Evolutionary conservation across 2,329 filamentous ascomycete genomes (phyloP), one percentile per base, ranked within the genome.

Genomic region (Colletotrichum coccodes): DNA sequence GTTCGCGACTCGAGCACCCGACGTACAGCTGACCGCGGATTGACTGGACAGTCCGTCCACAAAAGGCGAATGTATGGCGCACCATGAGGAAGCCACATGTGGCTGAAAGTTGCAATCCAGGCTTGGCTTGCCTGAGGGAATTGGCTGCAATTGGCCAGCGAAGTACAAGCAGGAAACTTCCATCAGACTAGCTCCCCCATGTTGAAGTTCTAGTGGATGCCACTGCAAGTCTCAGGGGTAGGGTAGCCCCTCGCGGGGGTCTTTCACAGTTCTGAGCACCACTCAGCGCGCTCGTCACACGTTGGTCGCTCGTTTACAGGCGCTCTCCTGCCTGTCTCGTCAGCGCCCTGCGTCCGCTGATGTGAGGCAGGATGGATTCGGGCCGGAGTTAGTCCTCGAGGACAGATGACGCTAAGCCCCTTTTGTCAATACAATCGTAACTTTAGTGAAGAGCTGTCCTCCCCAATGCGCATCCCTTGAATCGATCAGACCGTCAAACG

Each of bases 381-480:
- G 61, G 61, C 66, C 62, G 66, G 54, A 60, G 11, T 69, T 66
- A 60, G 65, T 68, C 65, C 65, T 66, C 61, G 40, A 60, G 42
- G 49, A n/a, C 42, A 44, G 21, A 60, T 38, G 57, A 16, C 44
- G 57, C 67, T 70, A 70, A 59, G 63, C 67, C 67, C 58, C 67
- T 68, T 70, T 70, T 68, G 66, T 56, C 34, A 54, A 8, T 9
- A 32, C 42, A 52, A 46, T 11, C 57, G 66, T 36, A 66, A 65
- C 65, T 65, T 36, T 52, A 56, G 54, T 60, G 66, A 56, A 60
- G 61, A 66, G 66, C 66, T 69, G 66, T 69, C 61, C 66, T 60
- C 66, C 44, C 56, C 61, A 40, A 50, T 49, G 66, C 66, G 64
- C 64, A 52, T 68, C 67, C 67, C 67, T 67, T 70, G 57, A 68